Evolutionary conservation across 768 basidiomycete genomes (phyloP).

Genomic region (Chiua virens): DNA sequence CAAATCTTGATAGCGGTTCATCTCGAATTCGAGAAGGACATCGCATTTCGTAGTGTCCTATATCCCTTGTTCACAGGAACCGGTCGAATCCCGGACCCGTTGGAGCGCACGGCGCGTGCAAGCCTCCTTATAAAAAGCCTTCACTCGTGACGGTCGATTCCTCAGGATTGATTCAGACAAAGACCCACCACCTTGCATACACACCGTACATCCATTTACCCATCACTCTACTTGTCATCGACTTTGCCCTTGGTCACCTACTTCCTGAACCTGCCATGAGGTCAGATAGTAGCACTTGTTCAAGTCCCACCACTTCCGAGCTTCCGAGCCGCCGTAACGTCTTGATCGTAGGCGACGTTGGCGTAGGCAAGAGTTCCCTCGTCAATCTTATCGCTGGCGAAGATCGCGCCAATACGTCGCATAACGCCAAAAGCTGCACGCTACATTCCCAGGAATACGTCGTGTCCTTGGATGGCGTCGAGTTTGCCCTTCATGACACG

Average conservation of each 20-base stretch:
- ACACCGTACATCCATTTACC: neutral
- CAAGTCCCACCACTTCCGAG: slow-evolving; percentile 12
- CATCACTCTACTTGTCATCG: neutral
- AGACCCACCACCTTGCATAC: neutral
- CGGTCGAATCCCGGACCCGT: neutral
- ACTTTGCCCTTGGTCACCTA: neutral
- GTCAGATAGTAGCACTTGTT: slow-evolving; percentile 12
- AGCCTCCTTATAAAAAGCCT: slow-evolving; percentile 12
- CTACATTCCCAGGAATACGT: slow-evolving; percentile 27
- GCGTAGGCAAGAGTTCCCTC: slow-evolving; percentile 40
- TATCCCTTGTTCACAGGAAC: slow-evolving; percentile 9
- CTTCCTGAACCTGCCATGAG: slow-evolving; percentile 5
- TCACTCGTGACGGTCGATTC: neutral
- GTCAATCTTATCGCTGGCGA: slow-evolving; percentile 38
- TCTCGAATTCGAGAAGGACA: slow-evolving; percentile 10
- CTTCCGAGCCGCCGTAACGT: slow-evolving; percentile 20
- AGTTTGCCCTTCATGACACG: slow-evolving; percentile 26
- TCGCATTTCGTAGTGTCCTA: slow-evolving; percentile 2
- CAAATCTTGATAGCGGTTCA: neutral
- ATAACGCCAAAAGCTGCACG: slow-evolving; percentile 36
- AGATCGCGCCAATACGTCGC: slow-evolving; percentile 29
- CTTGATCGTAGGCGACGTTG: slow-evolving; percentile 29
- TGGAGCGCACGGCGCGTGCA: slow-evolving; percentile 1
- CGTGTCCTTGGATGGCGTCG: slow-evolving; percentile 14
- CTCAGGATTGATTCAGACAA: neutral